These are phyloP conservation scores for Avicennia marina DNA, from an alignment of 257 asterid species.

Conservation along the genomic window DNA sequence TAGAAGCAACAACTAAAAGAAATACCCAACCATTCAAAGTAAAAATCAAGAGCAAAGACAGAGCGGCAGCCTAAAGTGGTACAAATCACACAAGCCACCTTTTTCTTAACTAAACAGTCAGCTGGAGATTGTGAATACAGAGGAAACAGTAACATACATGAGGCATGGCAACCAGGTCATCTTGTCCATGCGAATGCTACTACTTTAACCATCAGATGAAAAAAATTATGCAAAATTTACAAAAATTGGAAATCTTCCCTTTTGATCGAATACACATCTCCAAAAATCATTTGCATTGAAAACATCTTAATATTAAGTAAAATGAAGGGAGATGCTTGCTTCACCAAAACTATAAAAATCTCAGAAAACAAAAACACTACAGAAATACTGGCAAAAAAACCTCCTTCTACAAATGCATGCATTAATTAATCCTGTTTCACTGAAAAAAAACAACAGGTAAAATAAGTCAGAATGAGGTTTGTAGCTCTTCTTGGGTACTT, in stretches of 20 bases:
- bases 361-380: neutral
- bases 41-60: neutral
- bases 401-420: too few relatives aligned
- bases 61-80: neutral
- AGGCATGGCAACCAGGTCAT: slow-evolving; percentile 2
- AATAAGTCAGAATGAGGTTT: neutral
- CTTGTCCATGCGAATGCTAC: neutral
- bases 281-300: neutral
- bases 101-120: neutral
- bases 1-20: too few relatives aligned
- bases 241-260: neutral
- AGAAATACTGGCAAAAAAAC: neutral
- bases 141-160: neutral
- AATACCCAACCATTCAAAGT: too few relatives aligned
- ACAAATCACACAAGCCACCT: neutral
- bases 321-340: neutral
- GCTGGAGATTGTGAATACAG: neutral
- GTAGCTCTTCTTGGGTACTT: too few relatives aligned
- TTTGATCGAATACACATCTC: neutral
- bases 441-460: neutral
- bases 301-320: neutral
- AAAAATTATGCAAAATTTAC: neutral
- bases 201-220: neutral
- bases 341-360: neutral
- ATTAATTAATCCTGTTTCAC: slow-evolving; percentile 4